Base-by-base conservation (phyloP, 345 rosid genomes). In the Hibiscus trionum region DNA sequence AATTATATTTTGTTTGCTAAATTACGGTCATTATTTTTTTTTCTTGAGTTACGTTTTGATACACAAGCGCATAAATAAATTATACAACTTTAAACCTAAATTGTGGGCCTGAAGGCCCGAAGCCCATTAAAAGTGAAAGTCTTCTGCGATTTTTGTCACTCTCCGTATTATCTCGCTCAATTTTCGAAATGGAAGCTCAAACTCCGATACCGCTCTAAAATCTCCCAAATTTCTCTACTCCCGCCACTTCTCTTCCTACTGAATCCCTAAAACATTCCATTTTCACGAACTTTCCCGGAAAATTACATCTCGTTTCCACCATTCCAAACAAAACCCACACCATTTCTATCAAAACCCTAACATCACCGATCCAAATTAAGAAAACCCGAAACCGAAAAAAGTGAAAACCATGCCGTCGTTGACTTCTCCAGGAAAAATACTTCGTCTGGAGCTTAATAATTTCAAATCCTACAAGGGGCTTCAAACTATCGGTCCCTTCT, bases 401-500 rank as follows among this genome's bases (percentile, higher is more conserved):
- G 44, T 16, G 14, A 8, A 52, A 44, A 66, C 52, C 78, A 94
- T 95, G 99, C 97, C 97, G 46, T 76, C 96, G 42, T 78, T 86
- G 50, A 57, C 71, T 68, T 73, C 88, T 29, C 84, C 89, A 50
- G 99, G 99, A 56, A 89, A 86, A 82, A 95, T 95, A 64, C 83
- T 79, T 44, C 87, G 82, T 57, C 78, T 95, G 29, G 99, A 95
- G 81, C 83, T 92, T 77, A 97, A 95, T 81, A 95, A 95, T 71
- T 95, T 95, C 96, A 95, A 95, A 80, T 95, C 99, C 61, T 95
- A 92, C 87, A 92, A 89, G 77, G 99, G 99, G 19, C 76, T 71
- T 57, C 98, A 95, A 67, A 53, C 76, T 8, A 90, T 95, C 29
- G 99, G 99, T 15, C 99, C 99, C 0, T 95, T 95, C 89, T 86